Percentiles rank a stretch among this genome's conserved stretches.
Evolutionary conservation across 768 basidiomycete genomes (phyloP).

Genomic region (Leucosporidium creatinivorum): DNA sequence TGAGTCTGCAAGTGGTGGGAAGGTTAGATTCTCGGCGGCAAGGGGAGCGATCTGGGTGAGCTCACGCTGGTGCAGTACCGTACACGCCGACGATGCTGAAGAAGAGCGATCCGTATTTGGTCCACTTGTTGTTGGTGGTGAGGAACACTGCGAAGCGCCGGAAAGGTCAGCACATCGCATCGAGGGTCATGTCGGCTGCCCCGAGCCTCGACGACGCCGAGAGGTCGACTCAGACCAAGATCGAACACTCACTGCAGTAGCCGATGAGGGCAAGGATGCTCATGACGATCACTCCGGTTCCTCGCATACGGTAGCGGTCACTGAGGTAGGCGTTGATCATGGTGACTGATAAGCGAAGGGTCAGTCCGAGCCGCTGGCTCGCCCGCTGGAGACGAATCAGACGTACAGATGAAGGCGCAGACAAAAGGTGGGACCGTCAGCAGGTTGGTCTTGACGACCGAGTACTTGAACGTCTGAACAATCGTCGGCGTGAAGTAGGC

Average conservation of each 20-base stretch:
- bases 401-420: slow-evolving; percentile 15
- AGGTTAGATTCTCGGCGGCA: too few relatives aligned
- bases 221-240: too few relatives aligned
- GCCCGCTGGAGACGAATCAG: too few relatives aligned
- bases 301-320: slow-evolving; percentile 11
- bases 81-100: slow-evolving; percentile 18
- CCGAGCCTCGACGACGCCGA: too few relatives aligned
- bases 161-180: too few relatives aligned
- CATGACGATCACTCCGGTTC: slow-evolving; percentile 14
- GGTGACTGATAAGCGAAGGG: not conserved
- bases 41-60: not conserved
- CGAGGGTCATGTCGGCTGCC: too few relatives aligned
- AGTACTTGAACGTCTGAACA: slow-evolving; percentile 48
- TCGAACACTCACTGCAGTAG: too few relatives aligned
- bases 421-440: slow-evolving; percentile 21
- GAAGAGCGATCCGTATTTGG: slow-evolving; percentile 14
- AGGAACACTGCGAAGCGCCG: slow-evolving; percentile 12
- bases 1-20: too few relatives aligned
- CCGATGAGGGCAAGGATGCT: not conserved
- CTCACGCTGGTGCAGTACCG: not conserved
- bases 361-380: too few relatives aligned
- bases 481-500: slow-evolving; percentile 17
- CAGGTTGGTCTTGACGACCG: slow-evolving; percentile 11
- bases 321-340: slow-evolving; percentile 13
- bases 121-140: not conserved